A percentile compares a stretch with the other conserved stretches of the same genome.
Evolutionary conservation across 2,329 filamentous ascomycete species (phyloP).

Genomic region (Neoscytalidium dimidiatum): DNA sequence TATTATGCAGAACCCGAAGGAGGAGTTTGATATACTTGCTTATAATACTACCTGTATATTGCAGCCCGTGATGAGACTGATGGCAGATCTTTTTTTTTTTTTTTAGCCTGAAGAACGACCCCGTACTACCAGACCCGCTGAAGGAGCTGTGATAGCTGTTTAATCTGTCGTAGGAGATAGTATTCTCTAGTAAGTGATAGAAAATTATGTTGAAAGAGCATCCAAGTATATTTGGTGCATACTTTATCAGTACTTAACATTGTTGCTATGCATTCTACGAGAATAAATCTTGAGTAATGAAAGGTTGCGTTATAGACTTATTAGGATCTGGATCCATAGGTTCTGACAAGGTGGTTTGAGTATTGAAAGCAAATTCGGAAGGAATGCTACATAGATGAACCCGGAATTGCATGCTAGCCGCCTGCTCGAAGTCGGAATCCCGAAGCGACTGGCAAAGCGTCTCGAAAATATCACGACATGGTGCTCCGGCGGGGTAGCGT

Average conservation of each 20-base stretch:
- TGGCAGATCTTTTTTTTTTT: slow-evolving; percentile 14
- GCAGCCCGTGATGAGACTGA: slow-evolving; percentile 17
- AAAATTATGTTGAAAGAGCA: no score
- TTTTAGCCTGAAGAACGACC: slow-evolving; percentile 14
- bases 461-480: not conserved
- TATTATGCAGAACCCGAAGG: slow-evolving; percentile 19
- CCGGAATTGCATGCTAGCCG: not conserved
- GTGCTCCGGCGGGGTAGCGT: not conserved
- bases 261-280: not conserved
- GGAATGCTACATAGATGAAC: not conserved
- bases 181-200: not conserved
- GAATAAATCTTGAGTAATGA: not conserved
- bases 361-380: not conserved
- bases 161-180: no score
- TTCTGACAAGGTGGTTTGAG: not conserved
- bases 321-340: not conserved
- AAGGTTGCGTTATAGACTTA: not conserved
- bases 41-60: slow-evolving; percentile 20
- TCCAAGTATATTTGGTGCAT: not conserved
- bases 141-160: not conserved
- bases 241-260: not conserved
- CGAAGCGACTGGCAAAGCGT: not conserved
- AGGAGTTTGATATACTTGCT: slow-evolving; percentile 17
- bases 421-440: not conserved
- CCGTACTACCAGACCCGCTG: slow-evolving; percentile 16